Evolutionary conservation across 2,329 filamentous ascomycete genomes (phyloP).

Genomic region (Cryphonectria naterciae): DNA sequence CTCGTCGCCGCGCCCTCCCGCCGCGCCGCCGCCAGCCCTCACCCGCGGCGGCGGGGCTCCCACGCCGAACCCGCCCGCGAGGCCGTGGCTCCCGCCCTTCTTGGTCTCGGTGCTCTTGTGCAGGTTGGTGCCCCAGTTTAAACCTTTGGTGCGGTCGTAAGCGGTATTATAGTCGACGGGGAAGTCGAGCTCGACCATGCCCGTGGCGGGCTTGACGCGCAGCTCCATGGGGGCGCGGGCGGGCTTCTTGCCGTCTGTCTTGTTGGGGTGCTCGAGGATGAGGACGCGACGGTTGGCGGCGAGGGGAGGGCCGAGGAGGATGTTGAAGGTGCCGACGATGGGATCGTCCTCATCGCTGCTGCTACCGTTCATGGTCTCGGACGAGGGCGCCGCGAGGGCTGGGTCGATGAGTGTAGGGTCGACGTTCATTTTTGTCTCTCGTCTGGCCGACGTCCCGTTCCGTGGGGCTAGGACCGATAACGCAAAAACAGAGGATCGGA

Average conservation of each 20-base stretch:
- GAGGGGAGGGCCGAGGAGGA: slow-evolving; percentile 80
- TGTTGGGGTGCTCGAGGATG: slow-evolving; percentile 88
- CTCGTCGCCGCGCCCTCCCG: slow-evolving; percentile 40
- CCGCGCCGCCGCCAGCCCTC: slow-evolving; percentile 37
- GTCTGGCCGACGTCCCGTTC: neutral
- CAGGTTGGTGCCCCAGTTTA: slow-evolving; percentile 81
- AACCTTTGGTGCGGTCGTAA: slow-evolving; percentile 83
- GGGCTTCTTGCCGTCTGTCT: slow-evolving; percentile 59
- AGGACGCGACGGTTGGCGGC: slow-evolving; percentile 68
- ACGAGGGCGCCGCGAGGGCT: slow-evolving; percentile 18
- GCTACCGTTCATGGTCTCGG: neutral
- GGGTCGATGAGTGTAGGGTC: slow-evolving; percentile 26
- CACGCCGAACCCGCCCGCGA: slow-evolving; percentile 74
- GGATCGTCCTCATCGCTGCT: slow-evolving; percentile 60
- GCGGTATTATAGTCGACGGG: slow-evolving; percentile 72
- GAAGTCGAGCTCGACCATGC: slow-evolving; percentile 91
- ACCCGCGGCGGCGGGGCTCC: slow-evolving; percentile 49
- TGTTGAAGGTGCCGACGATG: slow-evolving; percentile 75
- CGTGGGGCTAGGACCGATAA: neutral
- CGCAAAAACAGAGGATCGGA: neutral
- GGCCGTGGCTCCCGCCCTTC: slow-evolving; percentile 68
- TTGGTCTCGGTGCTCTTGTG: slow-evolving; percentile 61
- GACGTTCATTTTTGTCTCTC: slow-evolving; percentile 18
- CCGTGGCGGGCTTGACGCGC: slow-evolving; percentile 79
- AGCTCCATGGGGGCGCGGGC: slow-evolving; percentile 67